Evolutionary conservation across 345 rosid species (phyloP), one percentile per base, ranked within the genome.

Genomic region (Cochlearia excelsa): DNA sequence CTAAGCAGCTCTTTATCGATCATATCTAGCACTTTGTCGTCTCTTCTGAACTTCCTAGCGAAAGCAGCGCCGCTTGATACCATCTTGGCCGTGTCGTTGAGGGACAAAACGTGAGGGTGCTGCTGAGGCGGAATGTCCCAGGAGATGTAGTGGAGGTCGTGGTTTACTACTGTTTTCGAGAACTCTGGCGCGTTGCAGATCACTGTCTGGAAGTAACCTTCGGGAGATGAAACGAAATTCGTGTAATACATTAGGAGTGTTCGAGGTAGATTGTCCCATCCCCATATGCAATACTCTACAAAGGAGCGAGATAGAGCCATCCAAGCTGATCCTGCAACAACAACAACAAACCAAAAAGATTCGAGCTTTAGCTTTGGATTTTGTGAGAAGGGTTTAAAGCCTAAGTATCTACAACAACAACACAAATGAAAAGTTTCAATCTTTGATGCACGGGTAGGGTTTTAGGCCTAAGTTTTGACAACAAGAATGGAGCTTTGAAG

Each of bases 221-320:
- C 99, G 0, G 99, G 99, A 16, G 99, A 94, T 59, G 99, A 94
- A 58, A 94, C 83, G 30, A 94, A 94, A 61, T 94, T 94, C 43
- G 97, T 57, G 78, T 94, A 83, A 70, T 94, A 94, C 97, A 94
- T 94, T 67, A 94, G 81, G 45, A 94, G 67, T 9, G 84, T 80
- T 72, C 97, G 74, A 1, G 99, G 99, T 51, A 94, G 77, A 69
- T 94, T 94, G 59, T 94, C 99, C 99, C 97, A 87, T 39, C 99
- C 99, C 99, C 97, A 90, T 55, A 94, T 78, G 70, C 84, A 79
- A 75, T 81, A 94, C 75, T 94, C 97, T 16, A 90, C 84, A 42
- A 94, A 94, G 0, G 95, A 62, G 11, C 84, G 92, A 1, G 96
- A 86, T 6, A 90, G 88, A 61, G 86, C 88, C 87, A 86, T 94